A percentile compares a stretch with the other conserved stretches of the same genome.
These are phyloP conservation scores for Gregarina niphandrodes DNA, from an alignment of 169 alveolate genomes.

Conservation along the genomic window DNA sequence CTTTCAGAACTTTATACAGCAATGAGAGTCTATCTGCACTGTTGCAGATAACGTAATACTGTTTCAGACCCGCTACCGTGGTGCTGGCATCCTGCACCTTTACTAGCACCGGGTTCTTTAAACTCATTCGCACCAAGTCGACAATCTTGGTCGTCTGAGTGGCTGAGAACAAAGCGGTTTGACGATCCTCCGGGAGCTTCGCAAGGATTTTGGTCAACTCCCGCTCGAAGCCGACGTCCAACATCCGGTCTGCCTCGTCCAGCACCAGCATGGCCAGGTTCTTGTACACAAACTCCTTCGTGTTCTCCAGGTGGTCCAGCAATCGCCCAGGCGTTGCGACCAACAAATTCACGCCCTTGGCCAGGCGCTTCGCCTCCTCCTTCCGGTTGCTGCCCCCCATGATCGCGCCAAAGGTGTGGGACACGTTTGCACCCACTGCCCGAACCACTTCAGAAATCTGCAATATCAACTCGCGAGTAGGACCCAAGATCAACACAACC, in stretches of 20 bases:
- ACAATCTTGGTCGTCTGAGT: conserved; percentile 86
- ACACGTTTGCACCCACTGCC: conserved; percentile 62
- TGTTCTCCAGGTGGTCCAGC: conserved; percentile 88
- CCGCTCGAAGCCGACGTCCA: conserved; percentile 95
- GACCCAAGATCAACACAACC: too few species aligned
- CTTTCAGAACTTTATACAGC: conserved; percentile 79
- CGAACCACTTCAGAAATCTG: conserved; percentile 86
- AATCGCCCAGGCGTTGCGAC: conserved; percentile 97
- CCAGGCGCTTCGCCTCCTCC: conserved; percentile 77
- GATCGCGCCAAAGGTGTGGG: conserved; percentile 85
- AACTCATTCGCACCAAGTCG: conserved; percentile 75
- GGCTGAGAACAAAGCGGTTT: conserved; percentile 90
- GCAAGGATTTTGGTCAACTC: conserved; percentile 86
- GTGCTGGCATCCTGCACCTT: conserved; percentile 57
- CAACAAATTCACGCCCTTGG: conserved; percentile 75
- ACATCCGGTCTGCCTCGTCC: conserved; percentile 94
- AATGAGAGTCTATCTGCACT: conserved; percentile 79
- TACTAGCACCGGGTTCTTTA: conserved; percentile 72
- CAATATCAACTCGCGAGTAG: conserved; percentile 89
- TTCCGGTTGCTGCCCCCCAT: conserved; percentile 93
- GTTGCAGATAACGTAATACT: conserved; percentile 84
- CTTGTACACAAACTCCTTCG: conserved; percentile 77
- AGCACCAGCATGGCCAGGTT: conserved; percentile 75
- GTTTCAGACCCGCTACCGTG: conserved; percentile 79
- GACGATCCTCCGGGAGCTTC: conserved; percentile 78